These are phyloP conservation scores for Taphrina wiesneri DNA, from an alignment of 1,139 yeast species.

Conservation along the genomic window DNA sequence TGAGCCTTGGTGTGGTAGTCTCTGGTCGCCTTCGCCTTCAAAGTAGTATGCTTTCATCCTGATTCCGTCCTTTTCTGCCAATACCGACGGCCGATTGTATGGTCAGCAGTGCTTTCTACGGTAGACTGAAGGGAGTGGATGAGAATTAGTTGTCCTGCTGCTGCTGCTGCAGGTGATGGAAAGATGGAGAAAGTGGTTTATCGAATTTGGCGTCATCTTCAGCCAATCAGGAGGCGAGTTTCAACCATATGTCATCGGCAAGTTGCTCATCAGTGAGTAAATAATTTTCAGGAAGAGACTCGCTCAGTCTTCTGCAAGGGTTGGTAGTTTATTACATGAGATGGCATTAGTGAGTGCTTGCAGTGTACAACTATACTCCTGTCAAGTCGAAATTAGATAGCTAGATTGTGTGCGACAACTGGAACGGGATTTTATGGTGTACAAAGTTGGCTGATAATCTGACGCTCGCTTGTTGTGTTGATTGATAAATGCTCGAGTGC, in stretches of 20 bases:
- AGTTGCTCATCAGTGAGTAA: too few species aligned
- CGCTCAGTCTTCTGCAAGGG: too few species aligned
- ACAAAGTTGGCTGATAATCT: not conserved
- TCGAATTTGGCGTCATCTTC: constrained; percentile 1
- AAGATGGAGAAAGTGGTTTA: not conserved
- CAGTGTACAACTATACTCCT: too few species aligned
- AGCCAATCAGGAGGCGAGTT: not conserved
- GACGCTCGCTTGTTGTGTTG: not conserved
- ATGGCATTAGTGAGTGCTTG: too few species aligned
- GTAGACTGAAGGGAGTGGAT: too few species aligned
- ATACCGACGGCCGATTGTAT: too few species aligned
- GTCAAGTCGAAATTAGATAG: not conserved
- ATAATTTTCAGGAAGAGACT: too few species aligned
- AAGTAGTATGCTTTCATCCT: constrained; percentile 30
- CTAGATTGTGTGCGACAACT: too few species aligned
- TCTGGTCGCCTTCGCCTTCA: constrained; percentile 34
- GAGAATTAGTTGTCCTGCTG: too few species aligned
- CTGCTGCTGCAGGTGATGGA: not conserved
- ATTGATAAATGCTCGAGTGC: not conserved
- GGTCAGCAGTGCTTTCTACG: too few species aligned
- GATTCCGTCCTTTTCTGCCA: not conserved
- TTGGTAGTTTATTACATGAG: too few species aligned
- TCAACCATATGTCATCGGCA: too few species aligned
- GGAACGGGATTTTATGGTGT: not conserved
- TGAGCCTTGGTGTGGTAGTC: constrained; percentile 49